Evolutionary conservation across 306 rosid species (phyloP).

Genomic region (Fagus crenata): DNA sequence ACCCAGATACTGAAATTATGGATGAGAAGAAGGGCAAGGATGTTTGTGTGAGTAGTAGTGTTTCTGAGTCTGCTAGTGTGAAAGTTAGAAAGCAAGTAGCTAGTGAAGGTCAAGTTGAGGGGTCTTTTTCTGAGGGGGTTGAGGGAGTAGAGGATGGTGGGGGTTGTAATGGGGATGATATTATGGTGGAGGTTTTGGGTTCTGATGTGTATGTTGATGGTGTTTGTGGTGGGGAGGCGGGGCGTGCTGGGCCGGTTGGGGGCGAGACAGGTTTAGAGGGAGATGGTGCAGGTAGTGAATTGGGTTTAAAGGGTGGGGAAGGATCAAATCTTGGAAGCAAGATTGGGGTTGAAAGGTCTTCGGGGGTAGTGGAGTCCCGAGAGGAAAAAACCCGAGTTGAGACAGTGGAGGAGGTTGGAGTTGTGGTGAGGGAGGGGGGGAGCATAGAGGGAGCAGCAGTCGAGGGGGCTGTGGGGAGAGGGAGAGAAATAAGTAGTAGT

Average conservation of each 20-base stretch:
- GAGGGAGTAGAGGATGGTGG: constrained; percentile 40
- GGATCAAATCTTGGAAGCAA: background rate
- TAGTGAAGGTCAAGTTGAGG: constrained; percentile 47
- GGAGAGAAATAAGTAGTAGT: constrained; percentile 6
- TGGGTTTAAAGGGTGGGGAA: constrained; percentile 11
- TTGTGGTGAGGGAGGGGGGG: constrained; percentile 20
- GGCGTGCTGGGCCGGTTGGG: constrained; percentile 25
- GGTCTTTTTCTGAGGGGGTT: constrained; percentile 35
- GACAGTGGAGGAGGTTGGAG: constrained; percentile 27
- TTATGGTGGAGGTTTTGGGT: constrained; percentile 79
- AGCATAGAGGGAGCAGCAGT: constrained; percentile 23
- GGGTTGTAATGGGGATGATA: constrained; percentile 66
- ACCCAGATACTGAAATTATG: constrained; percentile 56
- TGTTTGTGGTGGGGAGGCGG: constrained; percentile 56
- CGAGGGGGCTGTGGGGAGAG: background rate
- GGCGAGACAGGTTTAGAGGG: constrained; percentile 28
- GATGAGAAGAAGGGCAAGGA: constrained; percentile 57
- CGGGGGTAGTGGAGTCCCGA: constrained; percentile 28
- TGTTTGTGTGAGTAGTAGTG: constrained; percentile 35
- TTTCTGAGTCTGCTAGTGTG: constrained; percentile 45
- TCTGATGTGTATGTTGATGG: constrained; percentile 80
- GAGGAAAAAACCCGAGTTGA: constrained; percentile 27
- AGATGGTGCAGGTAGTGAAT: constrained; percentile 18
- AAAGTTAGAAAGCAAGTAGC: constrained; percentile 37
- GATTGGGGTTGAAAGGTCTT: constrained; percentile 35